Percentiles rank a stretch among this genome's conserved stretches.
Evolutionary conservation across 352 stramenopile genomes (phyloP).

Genomic region (Globisporangium nunn): DNA sequence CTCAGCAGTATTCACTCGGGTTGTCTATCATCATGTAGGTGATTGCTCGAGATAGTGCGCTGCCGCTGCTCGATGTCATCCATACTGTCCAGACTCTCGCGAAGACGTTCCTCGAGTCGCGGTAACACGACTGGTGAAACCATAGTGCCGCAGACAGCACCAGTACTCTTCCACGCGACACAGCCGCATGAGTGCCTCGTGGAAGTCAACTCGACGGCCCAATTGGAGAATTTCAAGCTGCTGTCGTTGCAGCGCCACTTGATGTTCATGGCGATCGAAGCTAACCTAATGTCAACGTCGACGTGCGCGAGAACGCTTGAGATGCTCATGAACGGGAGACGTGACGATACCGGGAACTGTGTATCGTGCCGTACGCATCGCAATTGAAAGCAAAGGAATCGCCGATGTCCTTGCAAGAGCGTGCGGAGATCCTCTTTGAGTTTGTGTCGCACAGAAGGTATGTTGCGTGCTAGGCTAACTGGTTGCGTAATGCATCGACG

Average conservation of each 20-base stretch:
- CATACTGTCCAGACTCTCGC: constrained; percentile 41
- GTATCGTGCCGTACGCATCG: background rate
- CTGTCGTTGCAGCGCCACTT: too few species aligned
- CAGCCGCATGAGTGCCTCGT: too few species aligned
- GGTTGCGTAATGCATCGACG: too few species aligned
- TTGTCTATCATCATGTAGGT: constrained; percentile 14
- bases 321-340: background rate
- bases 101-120: constrained; percentile 5
- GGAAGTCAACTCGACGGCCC: too few species aligned
- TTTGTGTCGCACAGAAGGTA: background rate
- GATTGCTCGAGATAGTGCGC: constrained; percentile 29
- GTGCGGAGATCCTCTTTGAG: background rate
- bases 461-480: background rate
- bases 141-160: too few species aligned
- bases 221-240: too few species aligned
- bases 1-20: constrained; percentile 1
- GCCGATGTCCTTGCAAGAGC: too few species aligned
- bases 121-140: too few species aligned
- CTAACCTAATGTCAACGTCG: too few species aligned
- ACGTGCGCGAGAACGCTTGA: background rate
- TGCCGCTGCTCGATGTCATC: constrained; percentile 54
- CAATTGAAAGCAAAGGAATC: background rate
- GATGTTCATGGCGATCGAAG: too few species aligned
- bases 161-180: too few species aligned
- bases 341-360: background rate